Evolutionary conservation across 768 basidiomycete genomes (phyloP).

Genomic region (Serendipita sp.): DNA sequence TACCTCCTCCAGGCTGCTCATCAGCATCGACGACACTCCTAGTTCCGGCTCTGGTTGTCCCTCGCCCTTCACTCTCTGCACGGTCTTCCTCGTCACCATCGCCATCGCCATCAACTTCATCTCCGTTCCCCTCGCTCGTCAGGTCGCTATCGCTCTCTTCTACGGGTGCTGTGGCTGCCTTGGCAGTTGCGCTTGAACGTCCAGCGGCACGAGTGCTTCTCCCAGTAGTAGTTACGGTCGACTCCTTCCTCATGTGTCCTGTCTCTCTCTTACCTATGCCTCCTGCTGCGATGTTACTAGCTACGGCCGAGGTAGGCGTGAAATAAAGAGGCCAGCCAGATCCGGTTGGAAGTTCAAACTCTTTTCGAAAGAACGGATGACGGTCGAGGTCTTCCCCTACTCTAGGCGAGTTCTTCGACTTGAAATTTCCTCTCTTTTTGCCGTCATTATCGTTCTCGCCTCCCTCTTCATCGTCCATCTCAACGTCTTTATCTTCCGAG

Average conservation of each 20-base stretch:
- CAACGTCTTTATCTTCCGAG: conserved; percentile 2
- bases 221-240: neutral
- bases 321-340: neutral
- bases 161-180: neutral
- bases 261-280: neutral
- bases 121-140: neutral
- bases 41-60: neutral
- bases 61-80: neutral
- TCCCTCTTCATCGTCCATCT: conserved; percentile 7
- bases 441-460: neutral
- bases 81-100: neutral
- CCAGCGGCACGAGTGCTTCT: neutral
- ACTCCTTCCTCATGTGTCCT: conserved; percentile 2
- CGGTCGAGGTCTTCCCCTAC: conserved; percentile 49
- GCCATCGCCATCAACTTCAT: neutral
- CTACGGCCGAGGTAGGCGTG: neutral
- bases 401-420: conserved; percentile 34
- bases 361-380: conserved; percentile 62
- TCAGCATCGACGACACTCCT: too few species aligned
- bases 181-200: neutral
- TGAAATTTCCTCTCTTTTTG: neutral
- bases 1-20: too few species aligned
- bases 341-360: conserved; percentile 29
- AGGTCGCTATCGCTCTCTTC: neutral
- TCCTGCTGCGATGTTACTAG: too few species aligned